Evolutionary conservation across 805 yeast species (phyloP).

Genomic region (Candida patagonica): DNA sequence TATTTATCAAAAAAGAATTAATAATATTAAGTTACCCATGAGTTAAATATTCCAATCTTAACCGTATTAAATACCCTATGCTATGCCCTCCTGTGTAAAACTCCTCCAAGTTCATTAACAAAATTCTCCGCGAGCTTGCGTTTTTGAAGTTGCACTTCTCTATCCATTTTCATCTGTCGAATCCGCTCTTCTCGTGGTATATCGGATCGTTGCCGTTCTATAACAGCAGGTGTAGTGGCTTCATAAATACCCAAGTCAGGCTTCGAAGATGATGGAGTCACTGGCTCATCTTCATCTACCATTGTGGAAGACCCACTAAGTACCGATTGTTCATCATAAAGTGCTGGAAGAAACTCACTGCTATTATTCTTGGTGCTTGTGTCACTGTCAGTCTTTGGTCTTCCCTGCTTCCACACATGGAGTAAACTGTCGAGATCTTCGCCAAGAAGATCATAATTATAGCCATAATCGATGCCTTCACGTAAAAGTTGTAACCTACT

Average conservation of each 20-base stretch:
- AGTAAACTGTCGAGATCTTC: constrained; percentile 15
- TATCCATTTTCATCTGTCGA: constrained; percentile 15
- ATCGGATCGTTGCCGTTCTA: constrained; percentile 1
- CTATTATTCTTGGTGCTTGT: no score
- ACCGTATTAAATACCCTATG: neutral
- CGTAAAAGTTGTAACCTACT: constrained; percentile 17
- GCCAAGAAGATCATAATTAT: constrained; percentile 15
- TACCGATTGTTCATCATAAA: neutral
- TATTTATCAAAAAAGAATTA: no score
- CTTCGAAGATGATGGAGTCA: constrained; percentile 10
- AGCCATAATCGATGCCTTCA: constrained; percentile 10
- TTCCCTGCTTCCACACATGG: constrained; percentile 15
- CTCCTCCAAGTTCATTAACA: constrained; percentile 20
- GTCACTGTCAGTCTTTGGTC: constrained; percentile 1
- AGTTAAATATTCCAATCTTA: neutral
- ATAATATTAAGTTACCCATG: no score
- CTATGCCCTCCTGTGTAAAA: constrained; percentile 11
- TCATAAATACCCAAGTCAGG: constrained; percentile 8
- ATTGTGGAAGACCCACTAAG: constrained; percentile 4
- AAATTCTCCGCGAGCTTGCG: constrained; percentile 13
- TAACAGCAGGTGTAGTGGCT: no score
- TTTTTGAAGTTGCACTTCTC: constrained; percentile 13
- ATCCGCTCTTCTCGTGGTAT: constrained; percentile 19
- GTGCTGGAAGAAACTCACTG: no score
- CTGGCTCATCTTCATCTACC: constrained; percentile 8